Evolutionary conservation across 2,329 filamentous ascomycete species (phyloP), one percentile per base, ranked within the genome.

Genomic region (Apiospora marii): DNA sequence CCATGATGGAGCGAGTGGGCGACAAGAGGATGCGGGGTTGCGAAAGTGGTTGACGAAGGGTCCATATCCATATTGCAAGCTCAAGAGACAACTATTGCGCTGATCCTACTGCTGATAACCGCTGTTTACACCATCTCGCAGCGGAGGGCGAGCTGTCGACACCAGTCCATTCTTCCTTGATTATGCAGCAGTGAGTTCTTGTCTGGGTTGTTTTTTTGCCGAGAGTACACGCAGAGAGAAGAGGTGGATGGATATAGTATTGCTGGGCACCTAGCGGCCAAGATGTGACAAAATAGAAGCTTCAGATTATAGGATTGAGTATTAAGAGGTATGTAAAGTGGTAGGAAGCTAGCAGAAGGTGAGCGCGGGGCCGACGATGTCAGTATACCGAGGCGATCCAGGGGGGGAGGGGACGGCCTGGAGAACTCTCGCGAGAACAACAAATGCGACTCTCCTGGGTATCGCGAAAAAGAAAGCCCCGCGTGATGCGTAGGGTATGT

Each of bases 31-130:
- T 71, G 58, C 73, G 73, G 72, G 67, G 72, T 67, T 67, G 68
- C 67, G 58, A 70, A 73, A 37, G 70, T 58, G 30, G 72, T 72
- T 58, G 72, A 61, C 41, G 72, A 68, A 43, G 72, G 68, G 68
- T 73, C 70, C 72, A 73, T 73, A 48, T 73, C 70, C 49, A 49
- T 68, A 30, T 68, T 58, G 61, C 68, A 19, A 64, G 34, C n/a
- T 64, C 58, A n/a, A 64, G 58, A 41, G 58, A 70, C 4, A 43
- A 41, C 30, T 69, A 67, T 68, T 70, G 71, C 53, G 68, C 58
- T 64, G 58, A 8, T 64, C 58, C 58, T 64, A 30, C 58, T 64
- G 34, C 34, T 64, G 41, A 64, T 64, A 41, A 22, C 58, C 58
- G 19, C 58, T 41, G 22, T 22, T 64, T 64, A 64, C 58, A 64